A percentile compares a stretch with the other conserved stretches of the same genome.
Evolutionary conservation across 2,329 filamentous ascomycete species (phyloP).

Genomic region (Alternaria panax): DNA sequence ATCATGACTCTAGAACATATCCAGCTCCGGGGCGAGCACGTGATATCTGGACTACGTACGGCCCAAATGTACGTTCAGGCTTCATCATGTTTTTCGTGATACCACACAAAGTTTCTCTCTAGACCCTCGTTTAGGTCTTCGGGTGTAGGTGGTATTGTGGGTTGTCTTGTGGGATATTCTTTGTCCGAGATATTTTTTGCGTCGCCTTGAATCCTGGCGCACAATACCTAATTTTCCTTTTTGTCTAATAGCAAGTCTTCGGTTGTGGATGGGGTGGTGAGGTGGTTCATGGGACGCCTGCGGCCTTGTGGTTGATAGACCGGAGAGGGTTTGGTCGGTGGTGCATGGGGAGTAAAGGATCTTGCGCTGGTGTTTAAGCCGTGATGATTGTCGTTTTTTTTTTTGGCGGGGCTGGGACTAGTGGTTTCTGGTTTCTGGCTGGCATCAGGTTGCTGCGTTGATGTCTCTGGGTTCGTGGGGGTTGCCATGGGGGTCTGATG

Average conservation of each 20-base stretch:
- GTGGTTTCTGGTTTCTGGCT: background rate
- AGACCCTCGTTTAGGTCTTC: background rate
- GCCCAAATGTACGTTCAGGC: background rate
- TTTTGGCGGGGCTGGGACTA: background rate
- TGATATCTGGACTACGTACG: background rate
- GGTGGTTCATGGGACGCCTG: background rate
- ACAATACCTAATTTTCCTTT: background rate
- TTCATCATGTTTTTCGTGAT: background rate
- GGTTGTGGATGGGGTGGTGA: background rate
- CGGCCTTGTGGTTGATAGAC: background rate
- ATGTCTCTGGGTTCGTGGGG: background rate
- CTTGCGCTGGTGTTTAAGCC: background rate
- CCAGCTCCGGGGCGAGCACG: background rate
- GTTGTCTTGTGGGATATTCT: background rate
- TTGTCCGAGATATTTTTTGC: background rate
- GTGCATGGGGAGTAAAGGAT: background rate
- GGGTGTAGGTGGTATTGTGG: background rate
- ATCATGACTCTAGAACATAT: background rate
- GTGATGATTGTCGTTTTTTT: background rate
- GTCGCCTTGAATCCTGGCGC: background rate
- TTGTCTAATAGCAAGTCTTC: background rate
- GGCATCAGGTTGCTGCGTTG: background rate
- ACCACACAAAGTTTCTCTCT: background rate
- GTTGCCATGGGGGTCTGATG: background rate
- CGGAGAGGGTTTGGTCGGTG: background rate